Percentiles rank a stretch among this genome's conserved stretches.
These are phyloP conservation scores for Trichoderma simmonsii DNA, from an alignment of 2,329 filamentous ascomycete genomes.

Conservation along the genomic window DNA sequence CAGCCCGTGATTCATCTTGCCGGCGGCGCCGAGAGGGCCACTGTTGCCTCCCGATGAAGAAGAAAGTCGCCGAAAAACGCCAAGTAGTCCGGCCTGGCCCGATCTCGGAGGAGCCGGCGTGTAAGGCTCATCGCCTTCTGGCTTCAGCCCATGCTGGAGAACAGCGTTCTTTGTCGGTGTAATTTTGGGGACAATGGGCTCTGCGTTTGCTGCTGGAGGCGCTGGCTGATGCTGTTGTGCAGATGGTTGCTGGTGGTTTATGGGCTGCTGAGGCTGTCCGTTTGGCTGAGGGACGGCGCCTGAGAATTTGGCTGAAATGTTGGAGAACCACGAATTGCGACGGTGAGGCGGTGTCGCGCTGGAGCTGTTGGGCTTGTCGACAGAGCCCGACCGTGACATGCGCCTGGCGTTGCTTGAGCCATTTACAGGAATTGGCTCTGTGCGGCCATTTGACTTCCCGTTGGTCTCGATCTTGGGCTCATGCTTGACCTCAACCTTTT, in stretches of 20 bases:
- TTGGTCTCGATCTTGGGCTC: conserved; percentile 18
- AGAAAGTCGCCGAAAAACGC: conserved; percentile 78
- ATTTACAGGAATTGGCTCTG: conserved; percentile 26
- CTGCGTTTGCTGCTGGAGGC: conserved; percentile 31
- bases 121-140: conserved; percentile 63
- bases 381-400: conserved; percentile 34
- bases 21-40: conserved; percentile 27
- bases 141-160: conserved; percentile 53
- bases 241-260: conserved; percentile 19
- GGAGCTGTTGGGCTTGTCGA: conserved; percentile 32
- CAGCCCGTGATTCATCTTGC: conserved; percentile 55
- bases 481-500: conserved; percentile 17
- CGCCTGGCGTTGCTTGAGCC: conserved; percentile 27
- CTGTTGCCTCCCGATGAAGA: conserved; percentile 50
- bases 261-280: conserved; percentile 17
- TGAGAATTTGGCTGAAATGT: conserved; percentile 88
- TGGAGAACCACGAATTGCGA: conserved; percentile 88
- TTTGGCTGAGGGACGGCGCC: conserved; percentile 45
- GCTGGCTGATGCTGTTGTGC: conserved; percentile 1
- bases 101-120: conserved; percentile 71
- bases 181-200: conserved; percentile 43
- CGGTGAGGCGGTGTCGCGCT: conserved; percentile 43
- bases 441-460: conserved; percentile 22
- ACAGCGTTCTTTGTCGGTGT: conserved; percentile 56
- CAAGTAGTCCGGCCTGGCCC: conserved; percentile 69